phyloP scores from a whole-genome alignment of 441 rosid genomes.

The Syzygium malaccense region DNA sequence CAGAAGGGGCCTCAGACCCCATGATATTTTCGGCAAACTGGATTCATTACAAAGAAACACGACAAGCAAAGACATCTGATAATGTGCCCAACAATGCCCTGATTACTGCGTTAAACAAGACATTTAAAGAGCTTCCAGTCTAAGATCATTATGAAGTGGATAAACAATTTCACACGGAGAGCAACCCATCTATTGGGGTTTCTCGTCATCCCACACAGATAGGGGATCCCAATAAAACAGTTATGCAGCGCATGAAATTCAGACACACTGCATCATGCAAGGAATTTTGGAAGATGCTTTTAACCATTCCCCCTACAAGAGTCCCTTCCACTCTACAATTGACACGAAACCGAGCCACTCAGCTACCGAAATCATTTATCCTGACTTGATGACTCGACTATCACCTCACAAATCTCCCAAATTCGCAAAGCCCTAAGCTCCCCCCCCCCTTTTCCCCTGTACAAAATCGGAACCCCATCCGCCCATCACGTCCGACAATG shows the following conservation, averaged over 20 bases:
- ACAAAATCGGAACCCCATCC: not conserved
- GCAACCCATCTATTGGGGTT: not conserved
- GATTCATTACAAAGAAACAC: not conserved
- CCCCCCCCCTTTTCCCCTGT: not conserved
- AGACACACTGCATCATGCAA: not conserved
- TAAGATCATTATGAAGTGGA: not conserved
- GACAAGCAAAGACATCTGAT: not conserved
- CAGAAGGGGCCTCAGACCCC: not conserved
- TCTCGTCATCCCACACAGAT: not conserved
- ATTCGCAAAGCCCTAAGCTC: not conserved
- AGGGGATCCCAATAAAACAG: not conserved
- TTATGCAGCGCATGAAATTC: not conserved
- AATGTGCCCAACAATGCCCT: not conserved
- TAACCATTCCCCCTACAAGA: not conserved
- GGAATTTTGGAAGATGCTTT: not conserved
- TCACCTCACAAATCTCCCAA: not conserved
- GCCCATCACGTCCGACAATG: not conserved
- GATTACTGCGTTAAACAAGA: not conserved
- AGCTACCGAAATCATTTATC: not conserved
- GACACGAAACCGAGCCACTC: not conserved
- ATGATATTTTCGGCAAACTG: not conserved
- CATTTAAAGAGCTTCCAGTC: not conserved
- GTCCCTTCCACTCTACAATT: not conserved
- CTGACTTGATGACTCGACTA: not conserved
- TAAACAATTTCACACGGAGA: not conserved